Percentiles rank a stretch among this genome's conserved stretches.
These are phyloP conservation scores for Calvatia gigantea DNA, from an alignment of 768 basidiomycete genomes.

Conservation along the genomic window DNA sequence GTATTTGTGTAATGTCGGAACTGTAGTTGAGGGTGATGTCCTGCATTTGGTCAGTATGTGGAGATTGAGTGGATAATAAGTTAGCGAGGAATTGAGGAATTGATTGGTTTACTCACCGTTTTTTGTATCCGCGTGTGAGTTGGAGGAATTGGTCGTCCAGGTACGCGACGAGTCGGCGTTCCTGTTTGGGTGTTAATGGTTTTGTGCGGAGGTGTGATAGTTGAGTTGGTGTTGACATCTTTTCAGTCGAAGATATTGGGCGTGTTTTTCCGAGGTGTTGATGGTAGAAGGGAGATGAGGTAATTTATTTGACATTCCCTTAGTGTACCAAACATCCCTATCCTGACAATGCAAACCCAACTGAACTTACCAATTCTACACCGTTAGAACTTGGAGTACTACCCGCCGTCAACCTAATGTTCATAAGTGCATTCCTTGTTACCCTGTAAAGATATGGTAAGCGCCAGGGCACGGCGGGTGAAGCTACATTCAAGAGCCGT, in stretches of 20 bases:
- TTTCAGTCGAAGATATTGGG: neutral
- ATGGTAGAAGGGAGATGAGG: neutral
- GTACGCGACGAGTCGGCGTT: slow-evolving; percentile 59
- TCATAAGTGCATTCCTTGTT: too few species aligned
- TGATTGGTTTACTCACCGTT: slow-evolving; percentile 50
- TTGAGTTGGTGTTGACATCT: neutral
- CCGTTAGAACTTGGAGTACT: too few species aligned
- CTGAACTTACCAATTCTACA: too few species aligned
- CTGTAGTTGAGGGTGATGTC: slow-evolving; percentile 44
- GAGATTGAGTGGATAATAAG: too few species aligned
- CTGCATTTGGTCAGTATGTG: too few species aligned
- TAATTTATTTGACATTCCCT: neutral
- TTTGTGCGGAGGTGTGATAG: slow-evolving; percentile 12
- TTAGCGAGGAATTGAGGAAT: too few species aligned
- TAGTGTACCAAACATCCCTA: neutral
- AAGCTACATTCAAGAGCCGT: too few species aligned
- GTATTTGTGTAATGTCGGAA: slow-evolving; percentile 58
- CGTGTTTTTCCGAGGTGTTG: too few species aligned
- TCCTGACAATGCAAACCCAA: too few species aligned
- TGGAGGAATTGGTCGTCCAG: slow-evolving; percentile 65
- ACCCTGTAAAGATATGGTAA: too few species aligned
- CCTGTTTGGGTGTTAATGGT: slow-evolving; percentile 53
- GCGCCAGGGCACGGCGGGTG: too few species aligned
- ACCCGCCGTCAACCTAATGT: too few species aligned
- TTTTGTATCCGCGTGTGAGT: slow-evolving; percentile 68